Percentiles rank a stretch among this genome's conserved stretches.
phyloP scores from a whole-genome alignment of 2,329 filamentous ascomycete species.

The Fusarium oligoseptatum region DNA sequence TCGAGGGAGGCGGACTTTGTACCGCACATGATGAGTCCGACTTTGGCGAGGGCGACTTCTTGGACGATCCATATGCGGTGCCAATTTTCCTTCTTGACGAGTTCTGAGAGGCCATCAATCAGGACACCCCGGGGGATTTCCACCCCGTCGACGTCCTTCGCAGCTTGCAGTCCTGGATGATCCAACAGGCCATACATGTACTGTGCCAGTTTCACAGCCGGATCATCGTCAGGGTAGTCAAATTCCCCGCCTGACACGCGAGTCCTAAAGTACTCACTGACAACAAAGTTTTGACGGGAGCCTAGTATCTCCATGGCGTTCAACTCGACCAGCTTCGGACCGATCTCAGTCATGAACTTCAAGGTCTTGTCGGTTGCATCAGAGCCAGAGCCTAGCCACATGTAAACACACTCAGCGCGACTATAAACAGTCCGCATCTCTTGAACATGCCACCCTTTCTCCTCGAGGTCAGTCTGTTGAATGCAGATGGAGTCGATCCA shows the following conservation, averaged over 20 bases:
- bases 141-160: not conserved
- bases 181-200: not conserved
- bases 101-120: not conserved
- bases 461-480: slow-evolving; percentile 23
- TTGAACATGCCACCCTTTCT: slow-evolving; percentile 35
- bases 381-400: slow-evolving; percentile 35
- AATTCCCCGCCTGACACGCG: not conserved
- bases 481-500: slow-evolving; percentile 45
- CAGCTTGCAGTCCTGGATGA: not conserved
- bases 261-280: not conserved
- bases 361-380: slow-evolving; percentile 2
- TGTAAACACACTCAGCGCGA: slow-evolving; percentile 18
- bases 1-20: not conserved
- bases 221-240: not conserved
- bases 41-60: not conserved
- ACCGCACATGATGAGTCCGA: not conserved
- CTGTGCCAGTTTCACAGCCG: not conserved
- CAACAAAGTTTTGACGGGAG: not conserved
- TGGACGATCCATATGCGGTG: slow-evolving; percentile 1
- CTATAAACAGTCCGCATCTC: slow-evolving; percentile 36
- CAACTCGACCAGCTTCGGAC: not conserved
- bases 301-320: not conserved
- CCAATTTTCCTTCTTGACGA: not conserved
- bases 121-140: not conserved
- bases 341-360: slow-evolving; percentile 7